Percentiles rank a stretch among this genome's conserved stretches.
Evolutionary conservation across 192 early-diverging fungal genomes (phyloP).

Genomic region (Entomortierella parvispora): DNA sequence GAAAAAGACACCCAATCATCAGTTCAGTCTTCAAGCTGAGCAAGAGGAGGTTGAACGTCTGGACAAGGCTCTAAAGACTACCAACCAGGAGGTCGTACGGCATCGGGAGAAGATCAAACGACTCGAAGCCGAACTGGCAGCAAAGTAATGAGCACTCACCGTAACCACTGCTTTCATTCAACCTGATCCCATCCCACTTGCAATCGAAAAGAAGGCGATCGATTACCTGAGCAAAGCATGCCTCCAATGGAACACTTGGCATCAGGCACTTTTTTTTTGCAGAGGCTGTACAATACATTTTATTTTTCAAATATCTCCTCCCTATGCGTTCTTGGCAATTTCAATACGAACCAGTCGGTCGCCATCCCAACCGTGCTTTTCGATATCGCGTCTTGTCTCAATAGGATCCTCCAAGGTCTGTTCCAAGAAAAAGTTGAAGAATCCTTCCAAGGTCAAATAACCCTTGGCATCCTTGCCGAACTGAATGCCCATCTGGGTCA

Average conservation of each 20-base stretch:
- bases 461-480: slow-evolving; percentile 58
- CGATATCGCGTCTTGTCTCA: slow-evolving; percentile 62
- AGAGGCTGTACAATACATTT: background rate
- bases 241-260: too few relatives aligned
- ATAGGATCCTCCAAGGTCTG: slow-evolving; percentile 67
- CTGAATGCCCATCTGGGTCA: slow-evolving; percentile 63
- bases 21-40: slow-evolving; percentile 72
- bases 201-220: too few relatives aligned
- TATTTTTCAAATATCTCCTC: background rate
- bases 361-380: slow-evolving; percentile 64
- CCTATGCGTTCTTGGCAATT: slow-evolving; percentile 42
- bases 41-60: slow-evolving; percentile 74
- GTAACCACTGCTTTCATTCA: background rate
- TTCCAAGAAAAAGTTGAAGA: slow-evolving; percentile 64
- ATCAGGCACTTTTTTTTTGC: too few relatives aligned
- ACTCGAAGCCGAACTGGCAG: slow-evolving; percentile 31
- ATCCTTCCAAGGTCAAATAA: slow-evolving; percentile 61
- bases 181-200: background rate
- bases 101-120: slow-evolving; percentile 34
- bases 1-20: slow-evolving; percentile 52
- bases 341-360: slow-evolving; percentile 41
- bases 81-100: slow-evolving; percentile 34
- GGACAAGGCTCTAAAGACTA: slow-evolving; percentile 58
- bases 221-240: too few relatives aligned
- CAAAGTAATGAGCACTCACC: slow-evolving; percentile 5